These are phyloP conservation scores for Mortierella sp. DNA, from an alignment of 371 early-diverging fungal genomes.

Conservation along the genomic window DNA sequence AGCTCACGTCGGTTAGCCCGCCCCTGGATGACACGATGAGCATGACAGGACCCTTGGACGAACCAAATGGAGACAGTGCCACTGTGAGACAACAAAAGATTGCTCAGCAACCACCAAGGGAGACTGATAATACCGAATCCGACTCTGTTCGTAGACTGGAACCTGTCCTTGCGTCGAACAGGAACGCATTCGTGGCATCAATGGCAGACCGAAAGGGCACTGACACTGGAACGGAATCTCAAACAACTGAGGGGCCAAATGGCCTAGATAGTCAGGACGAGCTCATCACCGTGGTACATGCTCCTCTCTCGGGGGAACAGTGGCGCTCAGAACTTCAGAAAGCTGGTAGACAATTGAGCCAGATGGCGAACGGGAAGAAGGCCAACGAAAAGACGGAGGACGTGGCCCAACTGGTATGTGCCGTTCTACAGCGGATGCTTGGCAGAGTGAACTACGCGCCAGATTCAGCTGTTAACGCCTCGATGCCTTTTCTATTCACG, in stretches of 20 bases:
- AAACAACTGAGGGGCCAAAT: background rate
- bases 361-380: conserved; percentile 24
- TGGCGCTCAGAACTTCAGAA: conserved; percentile 38
- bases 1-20: conserved; percentile 17
- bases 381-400: conserved; percentile 29
- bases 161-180: background rate
- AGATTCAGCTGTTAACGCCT: no score
- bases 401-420: conserved; percentile 55
- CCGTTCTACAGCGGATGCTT: background rate
- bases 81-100: conserved; percentile 24
- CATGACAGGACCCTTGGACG: conserved; percentile 5
- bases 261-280: conserved; percentile 21
- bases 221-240: no score
- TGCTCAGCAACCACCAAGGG: conserved; percentile 11
- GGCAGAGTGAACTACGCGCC: background rate
- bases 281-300: conserved; percentile 35
- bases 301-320: conserved; percentile 28
- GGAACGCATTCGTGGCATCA: background rate
- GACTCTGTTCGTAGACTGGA: background rate
- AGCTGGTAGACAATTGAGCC: conserved; percentile 27
- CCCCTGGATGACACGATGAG: conserved; percentile 12
- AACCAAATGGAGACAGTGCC: conserved; percentile 5
- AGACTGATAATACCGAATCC: background rate
- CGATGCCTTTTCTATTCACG: background rate
- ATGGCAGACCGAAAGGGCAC: conserved; percentile 9